Evolutionary conservation across 2,329 filamentous ascomycete genomes (phyloP).

Genomic region (Dactylellina parvicollis): DNA sequence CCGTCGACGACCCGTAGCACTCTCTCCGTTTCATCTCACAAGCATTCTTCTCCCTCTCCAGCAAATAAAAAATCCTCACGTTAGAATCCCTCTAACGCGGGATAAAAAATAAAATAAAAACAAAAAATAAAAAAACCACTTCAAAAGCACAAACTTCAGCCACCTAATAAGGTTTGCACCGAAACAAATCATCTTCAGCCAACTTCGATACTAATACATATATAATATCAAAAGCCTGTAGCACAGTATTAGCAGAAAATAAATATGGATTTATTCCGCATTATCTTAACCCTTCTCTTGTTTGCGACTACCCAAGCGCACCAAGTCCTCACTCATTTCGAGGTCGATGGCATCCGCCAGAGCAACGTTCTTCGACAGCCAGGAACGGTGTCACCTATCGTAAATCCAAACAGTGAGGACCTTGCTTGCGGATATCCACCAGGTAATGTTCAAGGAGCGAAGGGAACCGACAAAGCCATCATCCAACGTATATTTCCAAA

Average conservation of each 20-base stretch:
- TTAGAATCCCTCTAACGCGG: too few relatives aligned
- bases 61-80: too few relatives aligned
- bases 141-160: too few relatives aligned
- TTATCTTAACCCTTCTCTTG: neutral
- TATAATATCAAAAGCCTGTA: neutral
- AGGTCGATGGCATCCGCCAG: constrained; percentile 29
- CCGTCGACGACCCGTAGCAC: too few relatives aligned
- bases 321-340: constrained; percentile 31
- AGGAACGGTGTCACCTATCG: constrained; percentile 34
- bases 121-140: too few relatives aligned
- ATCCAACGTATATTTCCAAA: constrained; percentile 20
- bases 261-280: neutral
- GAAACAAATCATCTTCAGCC: too few relatives aligned
- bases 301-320: constrained; percentile 4
- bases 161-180: too few relatives aligned
- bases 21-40: too few relatives aligned
- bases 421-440: constrained; percentile 31
- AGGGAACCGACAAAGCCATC: constrained; percentile 3
- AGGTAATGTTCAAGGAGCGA: constrained; percentile 23
- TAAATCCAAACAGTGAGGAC: constrained; percentile 4
- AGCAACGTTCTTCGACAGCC: constrained; percentile 40
- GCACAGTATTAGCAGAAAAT: neutral
- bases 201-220: too few relatives aligned
- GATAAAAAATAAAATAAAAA: too few relatives aligned
- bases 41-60: too few relatives aligned